Percentiles rank a stretch among this genome's conserved stretches.
Conservation (phyloP, 768 basidiomycete species). For the Boletus rex-veris region DNA sequence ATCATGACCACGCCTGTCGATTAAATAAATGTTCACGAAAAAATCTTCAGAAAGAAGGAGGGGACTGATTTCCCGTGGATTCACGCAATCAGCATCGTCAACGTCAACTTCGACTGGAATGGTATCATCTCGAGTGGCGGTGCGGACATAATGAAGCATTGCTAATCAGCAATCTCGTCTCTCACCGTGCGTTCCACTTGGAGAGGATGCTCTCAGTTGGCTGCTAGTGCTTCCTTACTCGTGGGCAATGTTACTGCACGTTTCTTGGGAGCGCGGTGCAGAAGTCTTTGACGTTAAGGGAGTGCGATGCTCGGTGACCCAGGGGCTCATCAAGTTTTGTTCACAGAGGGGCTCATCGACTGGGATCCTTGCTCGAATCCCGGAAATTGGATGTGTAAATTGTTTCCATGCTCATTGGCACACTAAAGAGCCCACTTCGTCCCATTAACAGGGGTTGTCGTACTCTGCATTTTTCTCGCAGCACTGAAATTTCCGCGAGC, state of each 20-base stretch:
- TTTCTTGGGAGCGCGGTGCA: conserved; percentile 22
- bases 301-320: conserved; percentile 19
- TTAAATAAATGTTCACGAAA: background rate
- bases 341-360: conserved; percentile 11
- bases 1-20: background rate
- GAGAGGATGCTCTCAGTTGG: too few relatives aligned
- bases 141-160: conserved; percentile 26
- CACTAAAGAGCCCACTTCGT: conserved; percentile 1
- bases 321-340: conserved; percentile 3
- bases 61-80: conserved; percentile 20
- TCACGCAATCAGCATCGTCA: conserved; percentile 17
- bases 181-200: too few relatives aligned
- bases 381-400: conserved; percentile 25
- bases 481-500: conserved; percentile 27
- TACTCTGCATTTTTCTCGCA: conserved; percentile 24
- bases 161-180: conserved; percentile 24
- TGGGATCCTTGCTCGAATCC: conserved; percentile 17
- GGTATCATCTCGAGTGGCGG: conserved; percentile 29
- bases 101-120: too few relatives aligned
- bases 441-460: conserved; percentile 10
- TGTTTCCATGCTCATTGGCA: conserved; percentile 9
- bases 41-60: background rate
- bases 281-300: conserved; percentile 13
- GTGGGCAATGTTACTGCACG: conserved; percentile 24
- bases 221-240: conserved; percentile 21